Evolutionary conservation across 2,329 filamentous ascomycete genomes (phyloP).

Genomic region (Madurella fahalii): DNA sequence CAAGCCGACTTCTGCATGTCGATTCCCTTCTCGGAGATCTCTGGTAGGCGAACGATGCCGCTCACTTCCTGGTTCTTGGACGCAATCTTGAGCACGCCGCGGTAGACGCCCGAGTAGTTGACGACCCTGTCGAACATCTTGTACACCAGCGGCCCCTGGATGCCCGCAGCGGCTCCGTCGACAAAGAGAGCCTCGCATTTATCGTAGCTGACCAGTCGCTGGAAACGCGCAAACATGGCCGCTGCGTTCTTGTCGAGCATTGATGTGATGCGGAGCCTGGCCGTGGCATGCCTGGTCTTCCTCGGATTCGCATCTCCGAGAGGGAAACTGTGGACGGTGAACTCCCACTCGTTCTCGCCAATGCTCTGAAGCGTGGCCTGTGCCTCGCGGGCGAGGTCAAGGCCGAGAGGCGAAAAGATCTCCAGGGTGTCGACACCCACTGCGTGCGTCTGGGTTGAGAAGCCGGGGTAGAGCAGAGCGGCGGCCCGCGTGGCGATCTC

Average conservation of each 20-base stretch:
- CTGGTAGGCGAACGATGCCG: neutral
- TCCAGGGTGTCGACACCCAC: neutral
- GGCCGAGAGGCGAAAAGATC: neutral
- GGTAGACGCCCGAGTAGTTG: neutral
- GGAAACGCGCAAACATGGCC: neutral
- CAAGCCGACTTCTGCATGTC: neutral
- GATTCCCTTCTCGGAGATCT: too few relatives aligned
- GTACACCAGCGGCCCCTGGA: neutral
- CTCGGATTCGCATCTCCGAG: neutral
- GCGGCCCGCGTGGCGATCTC: neutral
- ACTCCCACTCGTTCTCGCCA: neutral
- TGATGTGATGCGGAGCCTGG: neutral
- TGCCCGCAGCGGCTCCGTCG: too few relatives aligned
- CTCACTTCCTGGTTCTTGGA: neutral
- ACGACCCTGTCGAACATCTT: neutral
- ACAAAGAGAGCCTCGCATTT: neutral
- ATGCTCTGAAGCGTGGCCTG: too few relatives aligned
- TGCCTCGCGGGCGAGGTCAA: neutral
- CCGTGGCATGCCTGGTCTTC: neutral
- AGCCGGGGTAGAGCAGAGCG: neutral
- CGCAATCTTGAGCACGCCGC: neutral
- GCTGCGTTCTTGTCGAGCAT: neutral
- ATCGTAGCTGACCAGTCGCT: too few relatives aligned
- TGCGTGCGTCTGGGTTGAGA: neutral
- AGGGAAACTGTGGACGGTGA: neutral